A percentile compares a stretch with the other conserved stretches of the same genome.
Conservation (phyloP, 2,329 filamentous ascomycete species). For the Hortaea sp. region DNA sequence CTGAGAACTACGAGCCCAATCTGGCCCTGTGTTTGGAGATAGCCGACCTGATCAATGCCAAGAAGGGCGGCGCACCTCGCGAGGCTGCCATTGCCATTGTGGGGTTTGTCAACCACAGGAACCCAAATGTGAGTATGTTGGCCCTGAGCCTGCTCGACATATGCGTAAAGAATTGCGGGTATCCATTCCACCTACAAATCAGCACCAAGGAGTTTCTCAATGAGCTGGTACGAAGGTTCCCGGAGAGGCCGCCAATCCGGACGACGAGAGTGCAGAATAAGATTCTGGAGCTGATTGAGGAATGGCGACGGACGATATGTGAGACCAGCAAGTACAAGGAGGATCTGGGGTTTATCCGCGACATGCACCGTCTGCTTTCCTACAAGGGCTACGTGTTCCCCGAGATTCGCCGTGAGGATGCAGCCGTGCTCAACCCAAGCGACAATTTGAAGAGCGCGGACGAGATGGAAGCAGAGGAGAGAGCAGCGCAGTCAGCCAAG, state of each 20-base stretch:
- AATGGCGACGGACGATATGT: constrained; percentile 97
- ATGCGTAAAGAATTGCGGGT: constrained; percentile 99
- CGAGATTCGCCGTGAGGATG: constrained; percentile 84
- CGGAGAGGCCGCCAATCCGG: constrained; percentile 81
- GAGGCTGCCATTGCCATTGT: constrained; percentile 92
- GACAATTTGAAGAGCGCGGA: constrained; percentile 94
- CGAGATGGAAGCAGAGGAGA: constrained; percentile 97
- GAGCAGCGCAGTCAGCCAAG: constrained; percentile 92
- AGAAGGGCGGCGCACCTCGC: constrained; percentile 90
- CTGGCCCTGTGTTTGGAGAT: constrained; percentile 95
- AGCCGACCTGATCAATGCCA: constrained; percentile 88
- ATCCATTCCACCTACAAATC: constrained; percentile 96
- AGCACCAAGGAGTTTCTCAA: constrained; percentile 98
- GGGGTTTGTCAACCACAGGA: constrained; percentile 90
- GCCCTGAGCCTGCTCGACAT: constrained; percentile 89
- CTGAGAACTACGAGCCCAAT: constrained; percentile 96
- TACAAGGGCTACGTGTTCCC: constrained; percentile 98
- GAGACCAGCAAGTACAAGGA: constrained; percentile 97
- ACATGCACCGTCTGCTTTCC: constrained; percentile 91
- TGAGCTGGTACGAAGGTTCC: constrained; percentile 90
- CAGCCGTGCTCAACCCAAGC: constrained; percentile 89
- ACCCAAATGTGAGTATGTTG: constrained; percentile 85
- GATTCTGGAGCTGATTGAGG: constrained; percentile 92
- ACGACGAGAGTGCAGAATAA: constrained; percentile 78
- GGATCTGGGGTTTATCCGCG: constrained; percentile 87